Evolutionary conservation across 2,329 filamentous ascomycete genomes (phyloP), one percentile per base, ranked within the genome.

Genomic region (Cercospora sesami): DNA sequence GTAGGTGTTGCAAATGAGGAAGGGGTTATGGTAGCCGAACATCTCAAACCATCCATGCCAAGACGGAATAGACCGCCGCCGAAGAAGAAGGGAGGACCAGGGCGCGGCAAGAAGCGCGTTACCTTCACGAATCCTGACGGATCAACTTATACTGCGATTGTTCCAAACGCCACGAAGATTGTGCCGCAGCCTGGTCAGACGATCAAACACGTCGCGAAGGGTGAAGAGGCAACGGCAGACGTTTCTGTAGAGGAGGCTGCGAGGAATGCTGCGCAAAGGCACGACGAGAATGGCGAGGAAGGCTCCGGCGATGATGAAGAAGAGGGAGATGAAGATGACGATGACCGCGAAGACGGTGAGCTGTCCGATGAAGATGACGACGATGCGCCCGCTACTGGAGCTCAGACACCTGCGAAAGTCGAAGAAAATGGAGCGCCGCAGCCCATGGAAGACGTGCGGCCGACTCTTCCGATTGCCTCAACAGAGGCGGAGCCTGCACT

Each of bases 41-140:
- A 76, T 63, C 73, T 76, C 33, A 74, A 72, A 55, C 72, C 73
- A n/a, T 42, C 69, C 12, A 39, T 67, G 42, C 80, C 83, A 4
- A 85, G 84, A 76, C 87, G 90, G 76, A 88, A 90, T 30, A 90
- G 91, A 0, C 91, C 91, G 0, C 93, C 93, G 78, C 90, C 92
- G 78, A 96, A 94, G 83, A 84, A 86, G 69, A 83, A 81, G 59
- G 94, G 91, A 79, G 91, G 92, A 0, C 89, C 91, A 39, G 92
- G 92, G 7, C 87, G 93, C 70, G 92, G 92, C 70, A 94, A 90
- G 84, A 91, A 90, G 80, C 92, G 90, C 78, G 86, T 89, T 51
- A 85, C 85, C 69, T 88, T 89, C 83, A 79, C 76, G 18, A 78
- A 78, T 73, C 82, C 64, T 74, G 83, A 79, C 26, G 79, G 81